Conservation (phyloP, 2,329 filamentous ascomycete species). For the Pseudopyrenochaeta lycopersici region DNA sequence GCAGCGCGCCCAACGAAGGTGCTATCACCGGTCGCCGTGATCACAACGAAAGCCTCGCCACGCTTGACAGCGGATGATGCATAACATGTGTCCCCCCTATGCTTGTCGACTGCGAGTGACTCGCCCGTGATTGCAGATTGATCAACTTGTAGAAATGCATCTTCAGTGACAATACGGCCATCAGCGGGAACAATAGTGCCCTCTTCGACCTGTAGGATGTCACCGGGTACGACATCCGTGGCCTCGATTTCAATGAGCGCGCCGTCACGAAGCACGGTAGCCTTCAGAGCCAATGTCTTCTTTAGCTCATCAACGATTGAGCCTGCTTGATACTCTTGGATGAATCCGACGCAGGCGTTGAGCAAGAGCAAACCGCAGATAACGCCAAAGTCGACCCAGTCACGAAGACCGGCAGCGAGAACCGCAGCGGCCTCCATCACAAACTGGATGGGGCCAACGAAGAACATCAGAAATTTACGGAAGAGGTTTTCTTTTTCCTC, state of each 20-base stretch:
- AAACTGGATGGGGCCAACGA: slow-evolving; percentile 89
- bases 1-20: slow-evolving; percentile 91
- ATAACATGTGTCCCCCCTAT: slow-evolving; percentile 81
- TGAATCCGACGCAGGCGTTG: slow-evolving; percentile 85
- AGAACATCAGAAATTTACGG: slow-evolving; percentile 83
- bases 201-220: slow-evolving; percentile 89
- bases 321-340: slow-evolving; percentile 89
- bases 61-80: slow-evolving; percentile 90
- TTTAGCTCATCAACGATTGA: slow-evolving; percentile 91
- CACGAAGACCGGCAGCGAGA: slow-evolving; percentile 82
- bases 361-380: slow-evolving; percentile 84
- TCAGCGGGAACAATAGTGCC: slow-evolving; percentile 92
- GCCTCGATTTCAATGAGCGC: slow-evolving; percentile 81
- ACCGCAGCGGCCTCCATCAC: slow-evolving; percentile 89
- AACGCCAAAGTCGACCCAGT: slow-evolving; percentile 94
- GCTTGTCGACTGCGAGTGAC: slow-evolving; percentile 90
- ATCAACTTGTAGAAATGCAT: slow-evolving; percentile 87
- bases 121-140: slow-evolving; percentile 93
- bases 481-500: slow-evolving; percentile 87
- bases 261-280: slow-evolving; percentile 84
- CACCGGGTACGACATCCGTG: slow-evolving; percentile 84
- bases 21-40: slow-evolving; percentile 86
- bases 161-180: slow-evolving; percentile 83
- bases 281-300: slow-evolving; percentile 88
- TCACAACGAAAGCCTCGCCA: slow-evolving; percentile 83